Percentiles rank a stretch among this genome's conserved stretches.
phyloP scores from a whole-genome alignment of 768 basidiomycete species.

The Mycena rosella region DNA sequence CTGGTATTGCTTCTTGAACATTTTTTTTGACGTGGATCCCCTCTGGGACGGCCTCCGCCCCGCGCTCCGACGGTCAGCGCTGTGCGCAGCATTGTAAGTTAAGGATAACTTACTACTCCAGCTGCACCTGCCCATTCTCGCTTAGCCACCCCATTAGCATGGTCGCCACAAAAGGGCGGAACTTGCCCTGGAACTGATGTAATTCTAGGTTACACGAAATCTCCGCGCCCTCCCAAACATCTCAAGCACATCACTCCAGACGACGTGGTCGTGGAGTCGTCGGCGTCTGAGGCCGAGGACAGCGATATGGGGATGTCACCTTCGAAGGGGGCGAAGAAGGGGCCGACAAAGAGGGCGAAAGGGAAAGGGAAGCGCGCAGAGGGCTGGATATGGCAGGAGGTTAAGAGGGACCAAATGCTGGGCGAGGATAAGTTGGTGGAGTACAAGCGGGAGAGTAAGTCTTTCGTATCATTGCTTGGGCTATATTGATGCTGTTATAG shows the following conservation, averaged over 20 bases:
- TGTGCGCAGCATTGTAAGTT: not conserved
- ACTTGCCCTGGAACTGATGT: not conserved
- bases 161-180: constrained; percentile 25
- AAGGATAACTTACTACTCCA: no score
- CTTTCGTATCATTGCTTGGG: no score
- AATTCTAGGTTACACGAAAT: constrained; percentile 15
- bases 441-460: no score
- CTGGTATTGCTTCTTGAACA: not conserved
- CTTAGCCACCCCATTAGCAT: no score
- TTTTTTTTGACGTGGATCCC: not conserved
- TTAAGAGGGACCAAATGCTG: not conserved
- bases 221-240: constrained; percentile 2
- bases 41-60: constrained; percentile 17
- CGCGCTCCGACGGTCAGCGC: not conserved
- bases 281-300: not conserved
- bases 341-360: not conserved
- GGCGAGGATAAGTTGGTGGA: no score
- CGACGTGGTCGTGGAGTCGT: constrained; percentile 3
- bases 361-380: constrained; percentile 7
- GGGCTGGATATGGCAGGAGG: constrained; percentile 25
- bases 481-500: no score
- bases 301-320: not conserved
- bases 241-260: constrained; percentile 21
- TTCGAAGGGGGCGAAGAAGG: no score
- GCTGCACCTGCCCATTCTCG: no score